A percentile compares a stretch with the other conserved stretches of the same genome.
Conservation (phyloP, 2,329 filamentous ascomycete species). For the Ophiocordyceps camponoti-saundersi region DNA sequence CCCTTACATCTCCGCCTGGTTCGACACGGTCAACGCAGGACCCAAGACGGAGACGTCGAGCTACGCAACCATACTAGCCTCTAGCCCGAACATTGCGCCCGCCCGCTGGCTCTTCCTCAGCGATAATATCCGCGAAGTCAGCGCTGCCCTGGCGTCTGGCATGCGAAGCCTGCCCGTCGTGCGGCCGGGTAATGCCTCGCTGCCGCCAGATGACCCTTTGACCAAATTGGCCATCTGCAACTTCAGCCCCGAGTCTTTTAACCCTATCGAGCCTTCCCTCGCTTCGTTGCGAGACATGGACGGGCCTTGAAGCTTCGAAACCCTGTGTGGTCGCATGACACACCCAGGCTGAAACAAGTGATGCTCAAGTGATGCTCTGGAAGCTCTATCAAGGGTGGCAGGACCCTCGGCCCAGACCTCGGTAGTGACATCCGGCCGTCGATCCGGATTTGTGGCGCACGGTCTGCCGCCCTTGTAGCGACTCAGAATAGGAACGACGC, state of each 20-base stretch:
- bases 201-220: constrained; percentile 31
- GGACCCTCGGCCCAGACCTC: background rate
- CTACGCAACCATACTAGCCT: constrained; percentile 45
- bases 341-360: background rate
- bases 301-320: background rate
- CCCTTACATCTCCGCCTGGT: constrained; percentile 45
- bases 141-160: constrained; percentile 43
- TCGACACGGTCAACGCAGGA: constrained; percentile 69
- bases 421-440: background rate
- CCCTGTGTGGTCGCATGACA: background rate
- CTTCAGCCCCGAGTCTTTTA: constrained; percentile 12
- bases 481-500: background rate
- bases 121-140: constrained; percentile 58
- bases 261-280: constrained; percentile 2
- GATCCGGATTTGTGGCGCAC: background rate
- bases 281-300: constrained; percentile 1
- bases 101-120: constrained; percentile 59
- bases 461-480: background rate
- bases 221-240: constrained; percentile 16
- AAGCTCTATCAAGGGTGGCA: background rate
- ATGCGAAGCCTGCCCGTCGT: constrained; percentile 45
- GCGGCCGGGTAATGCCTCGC: constrained; percentile 52
- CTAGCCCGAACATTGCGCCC: constrained; percentile 23
- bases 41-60: constrained; percentile 51
- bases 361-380: background rate